Percentiles rank a stretch among this genome's conserved stretches.
Evolutionary conservation across 805 yeast genomes (phyloP).

Genomic region (Priceomyces fermenticarens): DNA sequence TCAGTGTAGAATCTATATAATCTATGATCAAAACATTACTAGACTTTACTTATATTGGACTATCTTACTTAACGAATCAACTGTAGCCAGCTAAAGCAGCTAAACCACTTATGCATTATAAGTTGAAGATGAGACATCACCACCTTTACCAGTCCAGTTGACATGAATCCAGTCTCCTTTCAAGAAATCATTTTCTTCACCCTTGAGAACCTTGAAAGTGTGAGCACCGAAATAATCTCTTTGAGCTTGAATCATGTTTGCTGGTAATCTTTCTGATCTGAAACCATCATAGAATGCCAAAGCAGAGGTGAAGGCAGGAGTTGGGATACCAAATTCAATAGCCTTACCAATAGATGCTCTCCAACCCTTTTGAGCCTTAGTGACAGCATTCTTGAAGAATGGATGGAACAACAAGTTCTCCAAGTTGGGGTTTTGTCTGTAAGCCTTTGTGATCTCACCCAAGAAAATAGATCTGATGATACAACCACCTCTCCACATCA

Average conservation of each 20-base stretch:
- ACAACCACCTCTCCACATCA: conserved; percentile 99
- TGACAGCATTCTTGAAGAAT: conserved; percentile 88
- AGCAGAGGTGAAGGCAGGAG: conserved; percentile 97
- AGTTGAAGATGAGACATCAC: conserved; percentile 93
- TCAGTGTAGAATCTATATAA: conserved; percentile 4
- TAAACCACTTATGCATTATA: conserved; percentile 85
- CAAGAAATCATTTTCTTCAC: conserved; percentile 69
- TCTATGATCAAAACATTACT: not conserved
- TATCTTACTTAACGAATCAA: not conserved
- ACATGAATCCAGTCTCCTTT: conserved; percentile 88
- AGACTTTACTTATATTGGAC: not conserved
- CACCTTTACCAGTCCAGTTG: conserved; percentile 99
- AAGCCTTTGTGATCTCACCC: conserved; percentile 95
- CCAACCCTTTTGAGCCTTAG: conserved; percentile 95
- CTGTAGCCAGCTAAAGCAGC: not conserved
- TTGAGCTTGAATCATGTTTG: conserved; percentile 98
- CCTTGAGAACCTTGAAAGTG: conserved; percentile 94
- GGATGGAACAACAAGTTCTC: conserved; percentile 95
- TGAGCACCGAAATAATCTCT: conserved; percentile 99
- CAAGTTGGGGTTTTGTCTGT: conserved; percentile 87
- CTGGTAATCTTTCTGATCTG: conserved; percentile 94
- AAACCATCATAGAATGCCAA: conserved; percentile 97
- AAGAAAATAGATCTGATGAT: conserved; percentile 98
- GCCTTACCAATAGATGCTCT: conserved; percentile 81
- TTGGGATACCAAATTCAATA: conserved; percentile 85